Base-by-base conservation (phyloP, 768 basidiomycete genomes). In the Infundibulicybe gibba region DNA sequence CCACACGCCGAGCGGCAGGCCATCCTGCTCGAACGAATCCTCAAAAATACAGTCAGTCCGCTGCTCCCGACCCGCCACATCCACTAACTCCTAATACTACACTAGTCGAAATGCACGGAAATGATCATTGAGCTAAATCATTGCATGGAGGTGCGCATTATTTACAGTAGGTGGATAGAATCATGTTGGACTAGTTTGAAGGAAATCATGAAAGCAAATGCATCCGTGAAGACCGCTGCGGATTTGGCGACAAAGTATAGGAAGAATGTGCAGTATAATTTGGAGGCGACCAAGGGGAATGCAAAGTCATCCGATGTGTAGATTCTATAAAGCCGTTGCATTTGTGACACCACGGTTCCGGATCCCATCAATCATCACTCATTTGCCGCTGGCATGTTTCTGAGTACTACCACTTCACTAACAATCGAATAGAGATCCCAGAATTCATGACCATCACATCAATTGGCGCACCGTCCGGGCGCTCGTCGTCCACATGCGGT, bases 1-100 rank as follows among this genome's bases (percentile, higher is more conserved):
- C 94, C 94, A 16, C 93, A 97, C 56, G 90, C 90, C 43, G 92
- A 94, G 65, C 77, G 89, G 37, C 94, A 97, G 61, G 91, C 90
- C 30, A 84, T 94, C 40, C 77, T 95, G 15, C 76, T 97, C 3
- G 90, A 95, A 55, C 80, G 94, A 20, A 94, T 97, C 56, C 70
- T 92, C 19, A 94, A 94, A 68, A 95, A 91, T 54, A 81, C 88
- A 5, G 93, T 93, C 51, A 52, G 85, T 72, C 8, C 34, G 35
- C 34, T 32, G 9, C 25, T 44, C 25, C n/a, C 4, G 10, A 21
- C 48, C 50, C 40, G 41, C 12, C 15, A 20, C 13, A 16, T 17
- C 32, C 41, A 21, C 37, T 48, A 25, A 20, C 20, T 43, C 40
- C n/a, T 53, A 40, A 50, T 21, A 10, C 13, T 2, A 32, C 38